Conservation (phyloP, 805 yeast genomes). For the Kregervanrija pseudodelftensis region DNA sequence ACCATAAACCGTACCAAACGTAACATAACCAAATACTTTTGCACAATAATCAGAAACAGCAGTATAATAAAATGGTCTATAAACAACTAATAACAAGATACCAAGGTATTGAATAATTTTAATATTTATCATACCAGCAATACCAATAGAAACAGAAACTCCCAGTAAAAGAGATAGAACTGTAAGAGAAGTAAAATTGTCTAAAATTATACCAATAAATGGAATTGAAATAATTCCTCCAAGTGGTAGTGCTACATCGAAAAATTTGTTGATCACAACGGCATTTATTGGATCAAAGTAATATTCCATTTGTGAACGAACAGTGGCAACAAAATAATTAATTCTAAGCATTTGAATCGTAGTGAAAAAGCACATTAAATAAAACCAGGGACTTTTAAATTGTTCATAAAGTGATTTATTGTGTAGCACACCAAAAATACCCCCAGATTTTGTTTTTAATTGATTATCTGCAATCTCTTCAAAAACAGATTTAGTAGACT, state of each 20-base stretch:
- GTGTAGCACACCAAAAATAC: conserved; percentile 76
- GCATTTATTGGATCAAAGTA: conserved; percentile 54
- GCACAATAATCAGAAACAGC: conserved; percentile 88
- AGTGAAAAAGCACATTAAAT: conserved; percentile 69
- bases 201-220: conserved; percentile 73
- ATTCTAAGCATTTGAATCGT: conserved; percentile 86
- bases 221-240: conserved; percentile 89
- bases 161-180: conserved; percentile 45
- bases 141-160: conserved; percentile 58
- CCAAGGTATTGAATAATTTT: conserved; percentile 55
- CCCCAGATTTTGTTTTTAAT: conserved; percentile 47
- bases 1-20: conserved; percentile 91
- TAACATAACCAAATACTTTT: conserved; percentile 86
- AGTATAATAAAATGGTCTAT: conserved; percentile 89
- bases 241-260: conserved; percentile 79
- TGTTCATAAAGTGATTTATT: conserved; percentile 37
- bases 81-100: conserved; percentile 64
- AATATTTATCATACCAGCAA: conserved; percentile 55
- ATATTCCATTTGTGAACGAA: conserved; percentile 73
- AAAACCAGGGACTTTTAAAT: conserved; percentile 62
- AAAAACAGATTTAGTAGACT: conserved; percentile 45
- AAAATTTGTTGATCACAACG: conserved; percentile 55
- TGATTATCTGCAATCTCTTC: conserved; percentile 60
- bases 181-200: conserved; percentile 57
- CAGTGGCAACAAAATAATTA: conserved; percentile 88